These are phyloP conservation scores for Sanghuangporus baumii DNA, from an alignment of 1,284 basidiomycete species.

Conservation along the genomic window DNA sequence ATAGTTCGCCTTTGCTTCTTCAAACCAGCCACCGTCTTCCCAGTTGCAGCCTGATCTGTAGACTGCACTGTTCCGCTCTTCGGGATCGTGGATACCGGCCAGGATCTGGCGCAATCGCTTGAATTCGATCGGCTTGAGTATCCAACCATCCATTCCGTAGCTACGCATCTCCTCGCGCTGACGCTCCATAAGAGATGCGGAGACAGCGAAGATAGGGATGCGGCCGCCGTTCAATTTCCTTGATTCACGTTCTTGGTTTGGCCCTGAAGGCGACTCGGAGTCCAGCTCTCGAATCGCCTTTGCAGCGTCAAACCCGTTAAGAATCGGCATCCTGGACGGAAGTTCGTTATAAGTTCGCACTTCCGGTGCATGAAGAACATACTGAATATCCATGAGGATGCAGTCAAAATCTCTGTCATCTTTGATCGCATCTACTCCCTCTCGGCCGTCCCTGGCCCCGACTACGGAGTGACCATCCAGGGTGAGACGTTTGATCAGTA, in stretches of 20 bases:
- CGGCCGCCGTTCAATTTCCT: constrained; percentile 55
- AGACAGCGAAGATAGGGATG: constrained; percentile 82
- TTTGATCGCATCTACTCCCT: constrained; percentile 60
- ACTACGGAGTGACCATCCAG: constrained; percentile 66
- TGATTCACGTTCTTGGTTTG: constrained; percentile 28
- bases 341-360: neutral
- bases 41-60: constrained; percentile 59
- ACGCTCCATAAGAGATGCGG: constrained; percentile 65
- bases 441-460: constrained; percentile 72
- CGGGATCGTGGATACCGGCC: constrained; percentile 50
- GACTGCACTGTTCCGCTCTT: constrained; percentile 47
- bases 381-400: constrained; percentile 85
- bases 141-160: constrained; percentile 78
- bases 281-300: constrained; percentile 64
- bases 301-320: constrained; percentile 74
- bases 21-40: constrained; percentile 66
- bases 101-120: constrained; percentile 59
- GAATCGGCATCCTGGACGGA: constrained; percentile 68
- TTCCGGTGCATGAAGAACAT: constrained; percentile 24
- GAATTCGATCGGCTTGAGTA: constrained; percentile 85
- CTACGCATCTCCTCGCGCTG: constrained; percentile 55
- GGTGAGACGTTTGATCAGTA: constrained; percentile 65
- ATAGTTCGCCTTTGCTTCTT: neutral
- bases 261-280: constrained; percentile 23
- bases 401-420: constrained; percentile 65